Evolutionary conservation across 2,329 filamentous ascomycete species (phyloP).

Genomic region (Fusarium domesticum): DNA sequence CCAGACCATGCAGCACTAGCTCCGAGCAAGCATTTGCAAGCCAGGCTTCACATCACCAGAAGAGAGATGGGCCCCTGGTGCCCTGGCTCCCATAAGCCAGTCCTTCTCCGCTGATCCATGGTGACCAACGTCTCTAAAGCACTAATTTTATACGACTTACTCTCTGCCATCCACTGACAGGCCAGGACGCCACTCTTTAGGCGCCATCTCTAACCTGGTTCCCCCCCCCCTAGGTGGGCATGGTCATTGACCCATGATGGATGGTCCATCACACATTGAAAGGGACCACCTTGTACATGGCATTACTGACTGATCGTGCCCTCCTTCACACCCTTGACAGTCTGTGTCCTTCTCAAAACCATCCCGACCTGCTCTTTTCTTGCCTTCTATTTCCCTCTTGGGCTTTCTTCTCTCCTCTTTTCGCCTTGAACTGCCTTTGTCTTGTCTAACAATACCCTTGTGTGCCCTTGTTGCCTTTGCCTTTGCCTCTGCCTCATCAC

Average conservation of each 20-base stretch:
- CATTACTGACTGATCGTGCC: too few relatives aligned
- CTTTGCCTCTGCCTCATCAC: conserved; percentile 25
- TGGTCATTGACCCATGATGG: conserved; percentile 36
- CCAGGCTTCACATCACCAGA: conserved; percentile 2
- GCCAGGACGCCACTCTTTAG: conserved; percentile 39
- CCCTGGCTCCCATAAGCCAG: conserved; percentile 25
- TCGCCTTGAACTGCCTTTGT: conserved; percentile 11
- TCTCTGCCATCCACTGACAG: conserved; percentile 42
- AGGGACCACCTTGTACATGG: too few relatives aligned
- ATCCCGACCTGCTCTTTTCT: conserved; percentile 27
- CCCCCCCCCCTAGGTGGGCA: conserved; percentile 24
- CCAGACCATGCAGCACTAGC: conserved; percentile 2
- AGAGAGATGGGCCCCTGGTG: conserved; percentile 18
- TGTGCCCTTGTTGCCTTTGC: conserved; percentile 14
- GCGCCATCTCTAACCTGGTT: conserved; percentile 44
- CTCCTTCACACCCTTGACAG: conserved; percentile 17
- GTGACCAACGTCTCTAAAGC: conserved; percentile 30
- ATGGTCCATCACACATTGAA: conserved; percentile 20
- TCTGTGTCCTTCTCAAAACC: conserved; percentile 28
- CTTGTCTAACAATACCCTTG: neutral
- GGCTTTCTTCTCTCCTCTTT: conserved; percentile 23
- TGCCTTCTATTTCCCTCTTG: conserved; percentile 26
- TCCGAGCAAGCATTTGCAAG: neutral
- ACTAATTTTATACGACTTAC: conserved; percentile 46
- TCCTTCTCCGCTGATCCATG: conserved; percentile 31